These are phyloP conservation scores for Phaseolus coccineus DNA, from an alignment of 331 rosid species.

Conservation along the genomic window DNA sequence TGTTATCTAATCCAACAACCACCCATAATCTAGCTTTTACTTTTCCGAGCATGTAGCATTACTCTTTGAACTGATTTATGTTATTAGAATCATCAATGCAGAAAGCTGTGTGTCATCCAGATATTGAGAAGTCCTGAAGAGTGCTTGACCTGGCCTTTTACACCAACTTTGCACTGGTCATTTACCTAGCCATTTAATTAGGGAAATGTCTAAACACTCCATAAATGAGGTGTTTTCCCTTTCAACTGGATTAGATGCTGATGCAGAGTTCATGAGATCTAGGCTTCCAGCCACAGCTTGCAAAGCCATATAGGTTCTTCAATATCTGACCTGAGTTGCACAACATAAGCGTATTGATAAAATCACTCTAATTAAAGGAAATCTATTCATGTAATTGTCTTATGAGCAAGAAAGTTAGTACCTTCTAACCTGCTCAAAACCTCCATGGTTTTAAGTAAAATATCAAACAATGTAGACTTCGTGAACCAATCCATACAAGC, in stretches of 20 bases:
- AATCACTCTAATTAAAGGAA: conserved; percentile 26
- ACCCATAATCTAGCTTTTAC: conserved; percentile 4
- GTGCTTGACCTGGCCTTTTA: background rate
- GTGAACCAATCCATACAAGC: conserved; percentile 3
- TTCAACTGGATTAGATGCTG: conserved; percentile 15
- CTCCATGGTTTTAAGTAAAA: conserved; percentile 26
- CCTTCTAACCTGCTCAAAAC: conserved; percentile 26
- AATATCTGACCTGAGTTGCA: conserved; percentile 25
- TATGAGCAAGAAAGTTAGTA: conserved; percentile 24
- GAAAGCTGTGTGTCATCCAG: conserved; percentile 16
- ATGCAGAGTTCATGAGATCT: background rate
- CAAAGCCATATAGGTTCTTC: conserved; percentile 29
- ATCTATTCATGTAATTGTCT: conserved; percentile 1
- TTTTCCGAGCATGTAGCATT: background rate
- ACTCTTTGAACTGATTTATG: conserved; percentile 6
- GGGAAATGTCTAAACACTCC: background rate
- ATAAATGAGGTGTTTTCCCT: conserved; percentile 9
- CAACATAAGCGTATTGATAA: conserved; percentile 14
- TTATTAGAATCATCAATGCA: conserved; percentile 2
- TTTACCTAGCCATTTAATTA: conserved; percentile 4
- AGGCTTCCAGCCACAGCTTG: conserved; percentile 20
- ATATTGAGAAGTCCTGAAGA: conserved; percentile 29
- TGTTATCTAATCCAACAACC: conserved; percentile 13
- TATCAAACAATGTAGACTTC: background rate
- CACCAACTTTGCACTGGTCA: background rate